Evolutionary conservation across 495 filamentous ascomycete species (phyloP).

Genomic region (Penicillium waksmanii): DNA sequence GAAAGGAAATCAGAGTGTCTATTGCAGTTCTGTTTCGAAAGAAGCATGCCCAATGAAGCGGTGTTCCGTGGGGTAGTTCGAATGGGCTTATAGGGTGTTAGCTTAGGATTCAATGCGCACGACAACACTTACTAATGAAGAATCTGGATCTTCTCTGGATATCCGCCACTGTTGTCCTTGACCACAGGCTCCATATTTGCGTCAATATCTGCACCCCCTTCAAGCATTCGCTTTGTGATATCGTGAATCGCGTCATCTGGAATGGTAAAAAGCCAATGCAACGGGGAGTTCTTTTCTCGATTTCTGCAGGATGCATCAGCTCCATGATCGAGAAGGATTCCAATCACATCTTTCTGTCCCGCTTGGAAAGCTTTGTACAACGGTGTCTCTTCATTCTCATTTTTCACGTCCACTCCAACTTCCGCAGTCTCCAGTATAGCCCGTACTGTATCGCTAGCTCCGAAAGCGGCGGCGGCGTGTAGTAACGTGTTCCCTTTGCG

Average conservation of each 20-base stretch:
- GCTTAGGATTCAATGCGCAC: background rate
- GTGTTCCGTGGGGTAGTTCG: constrained; percentile 33
- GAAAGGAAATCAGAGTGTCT: constrained; percentile 22
- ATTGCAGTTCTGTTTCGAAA: constrained; percentile 22
- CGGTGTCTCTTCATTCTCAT: constrained; percentile 31
- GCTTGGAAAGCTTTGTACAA: constrained; percentile 37
- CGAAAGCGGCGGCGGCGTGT: constrained; percentile 32
- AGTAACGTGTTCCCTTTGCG: constrained; percentile 28
- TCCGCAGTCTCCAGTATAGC: constrained; percentile 15
- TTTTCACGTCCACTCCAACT: constrained; percentile 19
- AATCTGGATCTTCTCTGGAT: constrained; percentile 25
- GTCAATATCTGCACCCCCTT: constrained; percentile 20
- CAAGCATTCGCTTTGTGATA: constrained; percentile 16
- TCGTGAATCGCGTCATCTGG: constrained; percentile 1
- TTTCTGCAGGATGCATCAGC: constrained; percentile 23
- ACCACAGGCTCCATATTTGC: constrained; percentile 20
- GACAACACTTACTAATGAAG: constrained; percentile 23
- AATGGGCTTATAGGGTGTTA: constrained; percentile 26
- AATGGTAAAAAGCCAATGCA: constrained; percentile 25
- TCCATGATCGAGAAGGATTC: constrained; percentile 21
- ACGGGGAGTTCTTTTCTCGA: constrained; percentile 17
- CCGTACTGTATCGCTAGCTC: constrained; percentile 15
- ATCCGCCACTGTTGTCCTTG: constrained; percentile 21
- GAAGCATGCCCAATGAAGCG: constrained; percentile 35
- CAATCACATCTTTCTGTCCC: constrained; percentile 25